These are phyloP conservation scores for Vitis hybrid DNA, from an alignment of 177 flowering plant genomes.

Conservation along the genomic window DNA sequence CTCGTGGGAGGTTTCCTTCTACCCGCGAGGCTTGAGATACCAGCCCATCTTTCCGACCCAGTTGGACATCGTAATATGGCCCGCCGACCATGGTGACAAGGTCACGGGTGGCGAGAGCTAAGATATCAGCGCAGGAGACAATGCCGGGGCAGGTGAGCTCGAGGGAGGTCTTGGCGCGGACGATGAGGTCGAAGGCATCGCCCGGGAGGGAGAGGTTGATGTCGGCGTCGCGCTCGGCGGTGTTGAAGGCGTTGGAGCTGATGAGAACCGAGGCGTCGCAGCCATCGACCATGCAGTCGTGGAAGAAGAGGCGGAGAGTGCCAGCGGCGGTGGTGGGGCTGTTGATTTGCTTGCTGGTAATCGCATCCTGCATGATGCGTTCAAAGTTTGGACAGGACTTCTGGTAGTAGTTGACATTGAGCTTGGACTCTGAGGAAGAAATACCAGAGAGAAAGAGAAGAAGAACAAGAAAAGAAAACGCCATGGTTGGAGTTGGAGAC, in stretches of 20 bases:
- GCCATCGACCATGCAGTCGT: slow-evolving; percentile 10
- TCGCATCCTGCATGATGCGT: background rate
- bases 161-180: slow-evolving; percentile 9
- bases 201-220: slow-evolving; percentile 9
- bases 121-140: slow-evolving; percentile 12
- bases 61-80: background rate
- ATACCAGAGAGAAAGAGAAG: background rate
- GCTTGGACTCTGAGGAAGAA: slow-evolving; percentile 2
- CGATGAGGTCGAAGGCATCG: slow-evolving; percentile 10
- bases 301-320: slow-evolving; percentile 15
- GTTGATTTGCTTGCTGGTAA: slow-evolving; percentile 5
- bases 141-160: slow-evolving; percentile 5
- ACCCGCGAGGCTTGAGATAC: background rate
- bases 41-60: slow-evolving; percentile 1
- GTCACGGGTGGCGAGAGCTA: background rate
- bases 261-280: slow-evolving; percentile 14
- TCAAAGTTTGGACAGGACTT: slow-evolving; percentile 6
- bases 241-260: slow-evolving; percentile 4
- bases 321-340: slow-evolving; percentile 14
- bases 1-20: slow-evolving; percentile 25
- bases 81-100: slow-evolving; percentile 3
- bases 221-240: slow-evolving; percentile 6
- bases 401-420: background rate
- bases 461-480: background rate
- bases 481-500: background rate